Base-by-base conservation (phyloP, 768 basidiomycete genomes). In the Termitomyces sp. region DNA sequence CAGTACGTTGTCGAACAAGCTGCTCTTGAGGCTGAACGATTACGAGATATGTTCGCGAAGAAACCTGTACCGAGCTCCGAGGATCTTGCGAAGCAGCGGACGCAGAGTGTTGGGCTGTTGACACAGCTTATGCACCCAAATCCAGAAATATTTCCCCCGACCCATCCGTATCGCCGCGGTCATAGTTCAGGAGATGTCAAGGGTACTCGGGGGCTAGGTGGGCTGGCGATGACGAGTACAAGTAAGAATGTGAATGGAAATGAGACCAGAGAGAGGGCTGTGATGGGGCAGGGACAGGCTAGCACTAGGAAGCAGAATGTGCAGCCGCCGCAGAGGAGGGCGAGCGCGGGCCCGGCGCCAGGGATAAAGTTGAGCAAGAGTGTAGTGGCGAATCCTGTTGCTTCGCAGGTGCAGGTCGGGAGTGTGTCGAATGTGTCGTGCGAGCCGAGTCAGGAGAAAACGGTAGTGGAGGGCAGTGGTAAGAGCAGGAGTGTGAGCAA, bases 51-150 rank as follows among this genome's bases (percentile, higher is more conserved):
- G 78, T 88, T 90, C 67, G 80, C 82, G 63, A 92, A 92, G 73
- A 79, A 86, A 14, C 89, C 89, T 1, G 80, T 83, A 56, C 88
- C 85, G 37, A 89, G 88, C 69, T 49, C 65, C 10, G 85, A 85
- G 81, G 70, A 85, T 71, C 68, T 85, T 73, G 68, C 67, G n/a
- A 63, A 67, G 29, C 69, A 70, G 48, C 69, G 76, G 20, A 73
- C 77, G 60, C 63, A 67, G 59, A 79, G 79, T 46, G 75, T 75
- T 0, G 91, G 90, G 4, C 71, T 89, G 47, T 74, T 92, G 57
- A 83, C 83, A 32, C 84, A 84, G 70, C 73, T 93, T 47, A 79
- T 93, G 79, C 87, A 92, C 64, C 91, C 91, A 0, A 82, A 88
- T 67, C 86, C 87, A 20, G 68, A 76, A 12, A 74, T 85, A 36